A percentile compares a stretch with the other conserved stretches of the same genome.
phyloP scores from a whole-genome alignment of 2,329 filamentous ascomycete genomes.

The Penicillium sp. region DNA sequence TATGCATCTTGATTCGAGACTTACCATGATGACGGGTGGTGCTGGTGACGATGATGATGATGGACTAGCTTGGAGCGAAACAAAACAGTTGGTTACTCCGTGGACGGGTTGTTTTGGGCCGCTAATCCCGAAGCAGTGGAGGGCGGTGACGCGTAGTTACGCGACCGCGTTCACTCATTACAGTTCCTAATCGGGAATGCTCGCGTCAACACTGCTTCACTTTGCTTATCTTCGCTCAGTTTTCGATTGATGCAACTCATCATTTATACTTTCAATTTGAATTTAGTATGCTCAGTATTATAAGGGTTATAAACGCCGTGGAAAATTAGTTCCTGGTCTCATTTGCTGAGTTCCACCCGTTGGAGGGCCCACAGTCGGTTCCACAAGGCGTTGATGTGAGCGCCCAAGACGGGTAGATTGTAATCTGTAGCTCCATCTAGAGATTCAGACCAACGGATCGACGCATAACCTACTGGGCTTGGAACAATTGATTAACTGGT shows the following conservation, averaged over 20 bases:
- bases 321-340: background rate
- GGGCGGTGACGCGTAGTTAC: slow-evolving; percentile 18
- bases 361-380: no score
- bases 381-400: no score
- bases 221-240: background rate
- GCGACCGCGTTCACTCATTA: slow-evolving; percentile 26
- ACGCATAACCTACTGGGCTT: background rate
- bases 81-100: slow-evolving; percentile 30
- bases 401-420: background rate
- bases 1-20: background rate
- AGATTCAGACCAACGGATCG: background rate
- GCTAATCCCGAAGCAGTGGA: slow-evolving; percentile 22
- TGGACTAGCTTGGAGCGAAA: background rate
- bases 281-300: background rate
- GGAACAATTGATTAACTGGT: background rate
- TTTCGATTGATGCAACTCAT: background rate
- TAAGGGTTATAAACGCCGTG: background rate
- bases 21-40: slow-evolving; percentile 24
- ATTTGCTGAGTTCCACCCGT: background rate
- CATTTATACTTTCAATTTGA: no score
- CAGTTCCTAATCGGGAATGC: slow-evolving; percentile 22
- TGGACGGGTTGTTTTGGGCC: slow-evolving; percentile 27
- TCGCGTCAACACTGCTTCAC: background rate
- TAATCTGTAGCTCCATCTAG: background rate
- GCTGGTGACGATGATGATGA: background rate